phyloP scores from a whole-genome alignment of 2,329 filamentous ascomycete species.

The Penicillium sp. region DNA sequence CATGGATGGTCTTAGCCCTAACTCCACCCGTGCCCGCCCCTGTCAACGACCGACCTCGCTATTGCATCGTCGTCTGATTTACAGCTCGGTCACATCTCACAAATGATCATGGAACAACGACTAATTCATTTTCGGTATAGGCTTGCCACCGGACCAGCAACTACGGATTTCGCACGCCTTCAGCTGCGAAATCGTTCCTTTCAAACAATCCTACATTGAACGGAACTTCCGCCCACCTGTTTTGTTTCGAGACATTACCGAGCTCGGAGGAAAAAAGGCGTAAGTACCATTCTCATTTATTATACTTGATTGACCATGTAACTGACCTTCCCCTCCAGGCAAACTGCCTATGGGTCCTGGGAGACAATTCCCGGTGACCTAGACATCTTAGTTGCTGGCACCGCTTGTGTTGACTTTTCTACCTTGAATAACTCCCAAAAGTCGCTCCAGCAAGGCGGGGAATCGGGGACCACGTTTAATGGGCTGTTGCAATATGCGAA shows the following conservation, averaged over 20 bases:
- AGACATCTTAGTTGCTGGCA: conserved; percentile 68
- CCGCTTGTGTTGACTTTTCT: conserved; percentile 73
- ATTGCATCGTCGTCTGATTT: not conserved
- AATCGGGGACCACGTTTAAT: conserved; percentile 63
- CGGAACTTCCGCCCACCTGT: conserved; percentile 53
- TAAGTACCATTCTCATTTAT: conserved; percentile 35
- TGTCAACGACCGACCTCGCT: not conserved
- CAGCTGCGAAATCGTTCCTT: conserved; percentile 60
- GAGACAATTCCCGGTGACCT: conserved; percentile 54
- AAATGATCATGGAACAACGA: conserved; percentile 19
- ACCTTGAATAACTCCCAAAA: conserved; percentile 58
- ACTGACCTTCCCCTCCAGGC: conserved; percentile 40
- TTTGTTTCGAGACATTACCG: conserved; percentile 58
- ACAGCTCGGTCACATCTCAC: conserved; percentile 30
- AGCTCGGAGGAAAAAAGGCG: conserved; percentile 51
- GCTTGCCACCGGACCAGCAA: conserved; percentile 18
- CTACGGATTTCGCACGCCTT: conserved; percentile 56
- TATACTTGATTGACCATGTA: not conserved
- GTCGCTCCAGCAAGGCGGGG: conserved; percentile 53
- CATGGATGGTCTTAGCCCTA: not conserved
- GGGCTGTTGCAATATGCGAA: conserved; percentile 58
- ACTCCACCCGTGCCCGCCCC: not conserved
- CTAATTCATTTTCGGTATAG: not conserved
- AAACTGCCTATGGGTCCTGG: conserved; percentile 63
- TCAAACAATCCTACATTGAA: conserved; percentile 63